Base-by-base conservation (phyloP, 306 rosid species). In the Cicer bijugum region DNA sequence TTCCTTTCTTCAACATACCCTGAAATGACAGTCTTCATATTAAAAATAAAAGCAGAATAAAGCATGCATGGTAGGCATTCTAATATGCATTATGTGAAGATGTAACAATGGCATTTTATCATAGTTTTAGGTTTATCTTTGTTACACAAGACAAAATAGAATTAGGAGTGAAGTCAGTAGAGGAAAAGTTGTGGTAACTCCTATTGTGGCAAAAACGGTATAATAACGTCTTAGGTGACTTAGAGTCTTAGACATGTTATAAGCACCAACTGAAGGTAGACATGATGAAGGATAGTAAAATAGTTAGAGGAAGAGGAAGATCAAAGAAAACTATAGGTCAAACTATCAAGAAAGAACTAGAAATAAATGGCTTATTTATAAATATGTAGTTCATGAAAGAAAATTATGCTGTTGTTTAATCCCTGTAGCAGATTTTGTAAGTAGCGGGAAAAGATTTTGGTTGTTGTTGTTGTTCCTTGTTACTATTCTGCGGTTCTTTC, bases 401-500 rank as follows among this genome's bases (percentile, higher is more conserved):
- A 64, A 5, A 2, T 9, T 64, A 1, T 5, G 9, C 9, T 1
- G 33, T 39, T 62, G 47, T 15, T 64, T 40, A 15, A 63, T 40
- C 9, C 35, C n/a, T 9, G 15, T 64, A 9, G 51, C 2, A 9
- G 14, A 63, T 19, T 14, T 40, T 14, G 35, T 28, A 42, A 12
- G 6, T 64, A 16, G 9, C 11, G 14, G 5, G 35, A 43, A 64
- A 40, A 40, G 50, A 17, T 14, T 64, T 42, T 16, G n/a, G 16
- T 9, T 11, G 8, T 59, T 16, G 76, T 51, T 62, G 76, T 51
- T 62, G 50, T 44, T 74, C 68, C 78, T 35, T 59, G 2, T 44
- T 56, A 48, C 61, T 12, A 42, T 35, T 75, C 6, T 75, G 69
- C 58, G 62, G 68, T 46, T 59, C 53, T 71, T 48, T 52, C 33